A percentile compares a stretch with the other conserved stretches of the same genome.
phyloP scores from a whole-genome alignment of 2,329 filamentous ascomycete species.

The Chaetomiaceae sp. region DNA sequence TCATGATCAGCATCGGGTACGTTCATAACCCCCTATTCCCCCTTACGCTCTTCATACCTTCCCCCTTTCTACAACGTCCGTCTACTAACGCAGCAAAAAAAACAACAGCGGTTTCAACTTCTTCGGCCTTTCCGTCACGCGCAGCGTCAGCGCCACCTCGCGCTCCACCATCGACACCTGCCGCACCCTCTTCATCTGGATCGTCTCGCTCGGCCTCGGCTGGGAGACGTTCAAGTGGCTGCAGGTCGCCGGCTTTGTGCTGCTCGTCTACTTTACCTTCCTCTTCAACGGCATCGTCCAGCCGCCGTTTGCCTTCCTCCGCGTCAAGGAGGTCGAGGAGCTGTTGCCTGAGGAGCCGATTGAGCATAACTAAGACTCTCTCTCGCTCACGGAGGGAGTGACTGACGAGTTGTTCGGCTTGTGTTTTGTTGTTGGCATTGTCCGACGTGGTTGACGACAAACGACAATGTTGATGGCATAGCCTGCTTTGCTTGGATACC shows the following conservation, averaged over 20 bases:
- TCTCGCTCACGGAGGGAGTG: too few relatives aligned
- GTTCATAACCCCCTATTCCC: too few relatives aligned
- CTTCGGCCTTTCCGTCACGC: constrained; percentile 91
- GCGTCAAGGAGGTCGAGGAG: constrained; percentile 52
- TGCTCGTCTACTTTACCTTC: constrained; percentile 95
- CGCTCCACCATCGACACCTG: constrained; percentile 96
- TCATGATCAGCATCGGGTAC: constrained; percentile 97
- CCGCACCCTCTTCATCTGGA: constrained; percentile 96
- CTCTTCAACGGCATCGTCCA: constrained; percentile 91
- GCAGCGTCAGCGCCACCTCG: constrained; percentile 83
- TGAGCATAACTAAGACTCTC: constrained; percentile 61
- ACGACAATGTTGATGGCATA: too few relatives aligned
- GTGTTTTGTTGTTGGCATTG: too few relatives aligned
- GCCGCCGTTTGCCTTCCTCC: constrained; percentile 69
- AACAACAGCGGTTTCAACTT: constrained; percentile 93
- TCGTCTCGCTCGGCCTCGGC: constrained; percentile 84
- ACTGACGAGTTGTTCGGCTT: too few relatives aligned
- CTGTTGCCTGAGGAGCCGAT: constrained; percentile 79
- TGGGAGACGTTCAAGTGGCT: constrained; percentile 99
- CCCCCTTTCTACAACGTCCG: background rate
- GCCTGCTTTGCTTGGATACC: background rate
- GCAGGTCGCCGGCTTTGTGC: constrained; percentile 79
- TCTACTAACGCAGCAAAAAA: too few relatives aligned
- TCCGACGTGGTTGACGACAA: too few relatives aligned
- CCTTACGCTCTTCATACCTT: background rate